Percentiles rank a stretch among this genome's conserved stretches.
These are phyloP conservation scores for Pleurotus djamor DNA, from an alignment of 768 basidiomycete genomes.

Conservation along the genomic window DNA sequence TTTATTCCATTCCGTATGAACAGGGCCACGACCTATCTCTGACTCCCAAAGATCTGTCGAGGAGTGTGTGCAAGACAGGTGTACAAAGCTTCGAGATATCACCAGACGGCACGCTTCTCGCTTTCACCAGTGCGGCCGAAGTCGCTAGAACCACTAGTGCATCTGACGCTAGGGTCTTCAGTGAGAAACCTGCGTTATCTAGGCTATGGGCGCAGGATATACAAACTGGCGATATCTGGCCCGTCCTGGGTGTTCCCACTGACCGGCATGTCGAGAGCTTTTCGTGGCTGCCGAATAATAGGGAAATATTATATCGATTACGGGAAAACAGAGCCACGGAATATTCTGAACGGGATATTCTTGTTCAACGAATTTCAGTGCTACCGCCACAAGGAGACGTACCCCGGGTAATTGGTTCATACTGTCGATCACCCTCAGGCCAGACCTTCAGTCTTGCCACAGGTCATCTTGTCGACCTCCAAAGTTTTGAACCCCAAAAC, in stretches of 20 bases:
- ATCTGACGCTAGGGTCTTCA: constrained; percentile 24
- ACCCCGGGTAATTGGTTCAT: constrained; percentile 19
- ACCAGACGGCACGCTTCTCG: constrained; percentile 25
- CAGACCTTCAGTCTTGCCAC: constrained; percentile 25
- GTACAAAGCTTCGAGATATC: constrained; percentile 27
- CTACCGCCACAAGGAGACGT: not conserved
- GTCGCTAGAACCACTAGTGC: constrained; percentile 12
- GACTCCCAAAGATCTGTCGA: constrained; percentile 10
- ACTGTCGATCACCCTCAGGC: constrained; percentile 29
- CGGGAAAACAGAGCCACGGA: constrained; percentile 23
- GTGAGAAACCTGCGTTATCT: constrained; percentile 17
- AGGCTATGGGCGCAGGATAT: constrained; percentile 23
- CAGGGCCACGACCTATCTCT: constrained; percentile 3
- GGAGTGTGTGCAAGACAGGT: constrained; percentile 14
- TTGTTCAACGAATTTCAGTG: constrained; percentile 22
- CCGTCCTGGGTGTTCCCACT: constrained; percentile 16
- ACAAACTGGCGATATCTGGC: constrained; percentile 16
- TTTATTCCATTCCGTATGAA: constrained; percentile 16
- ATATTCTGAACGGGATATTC: constrained; percentile 25
- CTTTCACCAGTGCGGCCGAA: constrained; percentile 21
- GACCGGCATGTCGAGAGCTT: constrained; percentile 26
- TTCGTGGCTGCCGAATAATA: constrained; percentile 29
- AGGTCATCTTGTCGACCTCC: constrained; percentile 24
- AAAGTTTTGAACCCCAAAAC: constrained; percentile 25
- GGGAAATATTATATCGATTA: constrained; percentile 25